phyloP scores from a whole-genome alignment of 345 rosid species.

The Toxicodendron radicans region DNA sequence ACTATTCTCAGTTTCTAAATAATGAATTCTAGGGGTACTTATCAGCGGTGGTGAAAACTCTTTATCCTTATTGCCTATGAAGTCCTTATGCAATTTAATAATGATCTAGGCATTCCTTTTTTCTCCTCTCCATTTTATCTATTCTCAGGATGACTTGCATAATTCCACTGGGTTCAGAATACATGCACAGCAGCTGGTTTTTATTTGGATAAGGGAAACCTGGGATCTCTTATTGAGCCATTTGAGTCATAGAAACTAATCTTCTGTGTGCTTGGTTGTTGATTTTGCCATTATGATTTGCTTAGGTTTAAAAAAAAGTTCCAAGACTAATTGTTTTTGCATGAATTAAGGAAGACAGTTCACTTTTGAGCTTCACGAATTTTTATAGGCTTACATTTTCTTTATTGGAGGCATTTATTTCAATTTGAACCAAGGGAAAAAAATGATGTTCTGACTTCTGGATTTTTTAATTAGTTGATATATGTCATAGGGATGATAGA shows the following conservation, averaged over 20 bases:
- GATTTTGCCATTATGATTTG: no score
- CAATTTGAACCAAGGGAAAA: no score
- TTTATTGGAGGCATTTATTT: no score
- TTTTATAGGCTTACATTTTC: no score
- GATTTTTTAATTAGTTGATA: no score
- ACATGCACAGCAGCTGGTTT: neutral
- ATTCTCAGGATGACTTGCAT: neutral
- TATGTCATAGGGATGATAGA: no score
- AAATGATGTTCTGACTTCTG: no score
- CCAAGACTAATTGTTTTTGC: no score
- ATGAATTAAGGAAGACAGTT: no score
- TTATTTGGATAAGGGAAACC: neutral
- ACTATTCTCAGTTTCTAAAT: conserved; percentile 6
- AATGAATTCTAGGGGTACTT: neutral
- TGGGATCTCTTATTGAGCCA: neutral
- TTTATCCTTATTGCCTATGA: neutral
- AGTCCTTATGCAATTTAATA: neutral
- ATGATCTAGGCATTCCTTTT: neutral
- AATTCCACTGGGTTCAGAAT: neutral
- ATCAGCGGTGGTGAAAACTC: neutral
- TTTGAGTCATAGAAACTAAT: neutral
- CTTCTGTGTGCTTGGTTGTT: neutral
- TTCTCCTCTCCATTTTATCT: neutral
- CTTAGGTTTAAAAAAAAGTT: no score
- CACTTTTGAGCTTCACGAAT: no score